phyloP scores from a whole-genome alignment of 2,329 filamentous ascomycete genomes.

The Fusarium sp. region DNA sequence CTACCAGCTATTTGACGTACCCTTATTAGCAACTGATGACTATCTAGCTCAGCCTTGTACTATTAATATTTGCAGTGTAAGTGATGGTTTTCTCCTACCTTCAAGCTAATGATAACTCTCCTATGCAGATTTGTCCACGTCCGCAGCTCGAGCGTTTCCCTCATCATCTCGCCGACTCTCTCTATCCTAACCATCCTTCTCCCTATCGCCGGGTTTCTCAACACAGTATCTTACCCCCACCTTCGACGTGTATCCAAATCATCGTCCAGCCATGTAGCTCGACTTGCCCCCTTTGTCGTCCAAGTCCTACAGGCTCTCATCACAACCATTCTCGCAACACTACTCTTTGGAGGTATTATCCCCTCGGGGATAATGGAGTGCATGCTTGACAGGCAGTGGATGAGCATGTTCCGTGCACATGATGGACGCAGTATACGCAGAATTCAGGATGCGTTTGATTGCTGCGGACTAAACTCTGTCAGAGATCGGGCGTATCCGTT shows the following conservation, averaged over 20 bases:
- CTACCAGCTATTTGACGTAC: background rate
- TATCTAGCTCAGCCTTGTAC: slow-evolving; percentile 49
- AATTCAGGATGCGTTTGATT: slow-evolving; percentile 77
- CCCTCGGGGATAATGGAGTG: slow-evolving; percentile 62
- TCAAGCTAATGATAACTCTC: slow-evolving; percentile 8
- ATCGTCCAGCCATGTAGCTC: slow-evolving; percentile 39
- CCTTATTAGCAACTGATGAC: background rate
- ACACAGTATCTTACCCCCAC: slow-evolving; percentile 55
- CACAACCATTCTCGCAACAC: slow-evolving; percentile 61
- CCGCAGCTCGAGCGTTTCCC: slow-evolving; percentile 57
- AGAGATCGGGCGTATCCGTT: slow-evolving; percentile 77
- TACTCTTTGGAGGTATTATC: slow-evolving; percentile 56
- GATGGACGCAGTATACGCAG: slow-evolving; percentile 65
- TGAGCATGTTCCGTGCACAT: slow-evolving; percentile 65
- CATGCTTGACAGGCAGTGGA: slow-evolving; percentile 71
- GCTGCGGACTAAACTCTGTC: slow-evolving; percentile 74
- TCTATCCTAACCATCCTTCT: slow-evolving; percentile 59
- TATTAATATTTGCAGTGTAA: slow-evolving; percentile 55
- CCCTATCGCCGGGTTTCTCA: slow-evolving; percentile 58
- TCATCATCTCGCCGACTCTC: slow-evolving; percentile 56
- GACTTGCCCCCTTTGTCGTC: slow-evolving; percentile 54
- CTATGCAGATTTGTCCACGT: slow-evolving; percentile 58
- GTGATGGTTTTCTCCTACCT: slow-evolving; percentile 2
- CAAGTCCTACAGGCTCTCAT: slow-evolving; percentile 62
- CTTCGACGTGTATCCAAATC: slow-evolving; percentile 49